Conservation (phyloP, 1,284 basidiomycete genomes). For the Ustilago bromivora region DNA sequence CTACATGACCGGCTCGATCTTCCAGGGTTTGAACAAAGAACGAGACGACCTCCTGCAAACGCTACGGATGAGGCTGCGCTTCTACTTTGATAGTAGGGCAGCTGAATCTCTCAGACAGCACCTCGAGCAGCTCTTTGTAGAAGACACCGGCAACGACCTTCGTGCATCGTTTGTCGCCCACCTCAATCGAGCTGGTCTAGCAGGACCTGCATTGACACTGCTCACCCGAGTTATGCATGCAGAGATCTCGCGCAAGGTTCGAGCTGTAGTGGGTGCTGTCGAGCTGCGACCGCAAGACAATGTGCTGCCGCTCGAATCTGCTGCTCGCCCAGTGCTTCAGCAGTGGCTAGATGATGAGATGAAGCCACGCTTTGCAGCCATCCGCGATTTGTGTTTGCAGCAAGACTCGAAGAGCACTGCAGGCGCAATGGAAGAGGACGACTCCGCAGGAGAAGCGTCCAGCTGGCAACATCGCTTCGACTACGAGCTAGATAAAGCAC, state of each 20-base stretch:
- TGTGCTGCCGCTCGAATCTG: slow-evolving; percentile 34
- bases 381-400: slow-evolving; percentile 24
- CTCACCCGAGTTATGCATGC: slow-evolving; percentile 34
- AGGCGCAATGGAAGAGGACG: slow-evolving; percentile 7
- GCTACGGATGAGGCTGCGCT: slow-evolving; percentile 28
- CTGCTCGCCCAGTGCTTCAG: slow-evolving; percentile 30
- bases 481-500: slow-evolving; percentile 50
- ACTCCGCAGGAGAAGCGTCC: slow-evolving; percentile 6
- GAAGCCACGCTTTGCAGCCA: slow-evolving; percentile 39
- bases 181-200: slow-evolving; percentile 25
- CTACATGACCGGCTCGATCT: slow-evolving; percentile 22
- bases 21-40: slow-evolving; percentile 10
- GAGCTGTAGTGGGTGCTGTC: slow-evolving; percentile 26
- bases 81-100: slow-evolving; percentile 14
- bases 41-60: slow-evolving; percentile 10
- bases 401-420: not conserved
- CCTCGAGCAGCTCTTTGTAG: slow-evolving; percentile 21
- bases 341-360: slow-evolving; percentile 40
- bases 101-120: slow-evolving; percentile 17
- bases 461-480: slow-evolving; percentile 47
- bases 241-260: slow-evolving; percentile 42
- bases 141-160: slow-evolving; percentile 15
- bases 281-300: slow-evolving; percentile 28
- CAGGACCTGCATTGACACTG: slow-evolving; percentile 25
- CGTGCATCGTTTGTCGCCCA: slow-evolving; percentile 24